Base-by-base conservation (phyloP, 2,329 filamentous ascomycete species). In the Aspergillus novoparasiticus region DNA sequence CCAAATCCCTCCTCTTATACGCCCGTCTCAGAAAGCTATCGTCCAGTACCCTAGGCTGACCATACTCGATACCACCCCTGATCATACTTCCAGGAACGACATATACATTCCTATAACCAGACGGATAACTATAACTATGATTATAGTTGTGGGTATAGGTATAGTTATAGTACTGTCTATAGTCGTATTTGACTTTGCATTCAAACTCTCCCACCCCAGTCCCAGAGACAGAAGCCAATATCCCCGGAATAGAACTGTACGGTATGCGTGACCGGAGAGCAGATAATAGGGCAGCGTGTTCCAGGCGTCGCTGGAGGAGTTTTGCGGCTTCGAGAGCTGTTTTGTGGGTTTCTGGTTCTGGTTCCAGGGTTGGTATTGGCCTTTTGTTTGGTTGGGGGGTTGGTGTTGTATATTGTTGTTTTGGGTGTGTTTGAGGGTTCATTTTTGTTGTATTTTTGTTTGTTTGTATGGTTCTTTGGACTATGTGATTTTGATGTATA, bases 1-100 rank as follows among this genome's bases (percentile, higher is more conserved):
- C 59, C 26, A 61, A 26, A 36, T 43, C 45, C 59, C 41, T 26
- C 64, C 61, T 50, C 36, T 65, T 65, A 59, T 65, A 65, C 30
- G 61, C 61, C 26, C 64, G 23, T 3, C 58, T 46, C 54, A 65
- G 23, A 32, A 65, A 65, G 51, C 64, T 65, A 53, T 63, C 64
- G 48, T 65, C 64, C 6, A 65, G 51, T 6, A 55, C 32, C 8
- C 57, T 23, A 12, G 46, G 16, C 26, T 26, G 34, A 11, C 21
- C 28, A 1, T 1, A 30, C 6, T 26, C 19, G 9, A 6, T 10
- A 26, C 8, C 14, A 19, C 28, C 11, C 9, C 11, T 16, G 19
- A 53, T 11, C 3, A 23, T 3, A 34, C 50, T 19, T 6, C 32
- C 16, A 9, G 50, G 19, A 12, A 53, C 11, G 8, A 23, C 11